Evolutionary conservation across 2,329 filamentous ascomycete genomes (phyloP), one percentile per base, ranked within the genome.

Genomic region (Colletotrichum caudatum): DNA sequence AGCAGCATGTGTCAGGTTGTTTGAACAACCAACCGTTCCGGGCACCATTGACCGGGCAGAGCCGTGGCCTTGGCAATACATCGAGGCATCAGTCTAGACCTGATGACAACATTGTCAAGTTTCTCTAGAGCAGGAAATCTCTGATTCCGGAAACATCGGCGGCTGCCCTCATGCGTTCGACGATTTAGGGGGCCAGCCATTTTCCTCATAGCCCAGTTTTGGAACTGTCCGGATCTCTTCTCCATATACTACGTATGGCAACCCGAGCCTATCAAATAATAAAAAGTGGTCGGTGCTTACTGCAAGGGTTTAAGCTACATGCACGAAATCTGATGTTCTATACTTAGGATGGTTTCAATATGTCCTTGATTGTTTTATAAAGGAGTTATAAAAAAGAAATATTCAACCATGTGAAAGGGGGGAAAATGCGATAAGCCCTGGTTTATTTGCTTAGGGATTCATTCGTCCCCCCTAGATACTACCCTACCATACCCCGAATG

Each of bases 191-290:
- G 41, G 41, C 41, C 39, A 8, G 6, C 16, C 16, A 20, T 44
- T 8, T 44, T 9, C 18, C 5, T 9, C 16, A 44, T 6, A 9
- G 20, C 16, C n/a, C 20, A n/a, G 39, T 29, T n/a, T 18, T 56
- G 48, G 59, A 60, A 61, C 39, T 12, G 48, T 56, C 29, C 14
- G 46, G 14, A 29, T 23, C 29, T 56, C 39, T 35, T 61, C n/a
- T 50, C 6, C 20, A 18, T 14, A 41, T 18, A 39, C 12, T 14
- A 14, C 37, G n/a, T n/a, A n/a, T 33, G 44, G 20, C 5, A 39
- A n/a, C 12, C 16, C n/a, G 14, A 18, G n/a, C 9, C 2, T 35
- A 29, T 5, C 12, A 16, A 5, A 41, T 20, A 41, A 26, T 16
- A 23, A 18, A 23, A 37, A 37, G 3, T 18, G n/a, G 46, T 23